A percentile compares a stretch with the other conserved stretches of the same genome.
These are phyloP conservation scores for Cladosporium sp. DNA, from an alignment of 2,329 filamentous ascomycete genomes.

Conservation along the genomic window DNA sequence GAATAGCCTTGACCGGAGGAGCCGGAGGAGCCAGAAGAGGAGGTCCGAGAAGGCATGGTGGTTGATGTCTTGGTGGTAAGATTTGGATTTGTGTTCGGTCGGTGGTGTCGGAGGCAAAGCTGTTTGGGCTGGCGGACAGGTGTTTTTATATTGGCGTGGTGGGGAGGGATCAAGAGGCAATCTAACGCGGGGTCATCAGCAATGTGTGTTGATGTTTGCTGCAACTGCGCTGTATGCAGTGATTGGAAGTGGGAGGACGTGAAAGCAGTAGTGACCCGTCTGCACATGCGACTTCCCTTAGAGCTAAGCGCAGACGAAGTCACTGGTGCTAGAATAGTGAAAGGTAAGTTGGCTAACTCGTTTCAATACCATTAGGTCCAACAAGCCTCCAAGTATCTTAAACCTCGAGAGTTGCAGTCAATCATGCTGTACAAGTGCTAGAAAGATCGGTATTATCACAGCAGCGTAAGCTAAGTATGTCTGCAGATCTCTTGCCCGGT, in stretches of 20 bases:
- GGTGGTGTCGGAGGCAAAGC: background rate
- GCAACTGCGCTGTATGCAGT: background rate
- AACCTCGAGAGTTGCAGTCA: background rate
- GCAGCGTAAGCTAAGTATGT: background rate
- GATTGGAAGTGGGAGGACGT: background rate
- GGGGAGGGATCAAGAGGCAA: background rate
- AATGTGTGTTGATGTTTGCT: background rate
- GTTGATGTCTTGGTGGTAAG: background rate
- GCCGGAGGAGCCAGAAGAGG: slow-evolving; percentile 18
- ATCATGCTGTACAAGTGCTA: background rate
- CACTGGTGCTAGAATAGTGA: background rate
- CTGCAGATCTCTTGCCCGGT: background rate
- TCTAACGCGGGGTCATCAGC: background rate
- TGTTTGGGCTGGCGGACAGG: background rate
- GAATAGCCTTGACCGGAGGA: slow-evolving; percentile 38
- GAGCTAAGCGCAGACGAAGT: background rate
- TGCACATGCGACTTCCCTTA: background rate
- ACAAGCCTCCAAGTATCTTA: background rate
- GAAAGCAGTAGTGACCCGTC: background rate
- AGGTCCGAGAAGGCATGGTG: slow-evolving; percentile 13
- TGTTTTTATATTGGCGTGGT: background rate
- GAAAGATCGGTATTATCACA: background rate
- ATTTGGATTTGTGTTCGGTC: background rate
- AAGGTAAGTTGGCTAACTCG: background rate
- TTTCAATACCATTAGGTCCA: background rate